Percentiles rank a stretch among this genome's conserved stretches.
Evolutionary conservation across 805 yeast species (phyloP).

Genomic region (Candida qinlingensis): DNA sequence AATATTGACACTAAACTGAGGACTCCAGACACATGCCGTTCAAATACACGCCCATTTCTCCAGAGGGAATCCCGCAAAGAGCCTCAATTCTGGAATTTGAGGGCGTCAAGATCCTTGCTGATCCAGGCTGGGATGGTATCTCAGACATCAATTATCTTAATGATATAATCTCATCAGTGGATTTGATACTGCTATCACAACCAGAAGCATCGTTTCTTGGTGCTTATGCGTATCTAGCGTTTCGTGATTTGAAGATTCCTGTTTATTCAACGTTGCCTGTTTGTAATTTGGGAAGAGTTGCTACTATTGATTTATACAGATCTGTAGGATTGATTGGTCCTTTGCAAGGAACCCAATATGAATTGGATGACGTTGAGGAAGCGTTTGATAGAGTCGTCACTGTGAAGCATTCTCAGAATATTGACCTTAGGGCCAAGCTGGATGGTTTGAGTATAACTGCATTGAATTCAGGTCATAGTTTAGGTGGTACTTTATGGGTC

Average conservation of each 20-base stretch:
- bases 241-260: slow-evolving; percentile 58
- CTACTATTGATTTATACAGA: slow-evolving; percentile 80
- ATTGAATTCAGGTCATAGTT: slow-evolving; percentile 83
- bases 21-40: slow-evolving; percentile 20
- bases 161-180: slow-evolving; percentile 42
- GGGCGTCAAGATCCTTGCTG: slow-evolving; percentile 53
- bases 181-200: slow-evolving; percentile 78
- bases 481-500: slow-evolving; percentile 93
- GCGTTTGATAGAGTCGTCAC: slow-evolving; percentile 67
- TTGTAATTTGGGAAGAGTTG: slow-evolving; percentile 74
- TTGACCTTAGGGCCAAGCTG: slow-evolving; percentile 51
- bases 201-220: slow-evolving; percentile 77
- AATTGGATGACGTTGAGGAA: slow-evolving; percentile 69
- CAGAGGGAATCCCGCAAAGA: slow-evolving; percentile 17
- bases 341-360: slow-evolving; percentile 47
- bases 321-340: slow-evolving; percentile 75
- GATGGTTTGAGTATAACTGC: slow-evolving; percentile 70
- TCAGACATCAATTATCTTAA: slow-evolving; percentile 38
- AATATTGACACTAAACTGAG: too few relatives aligned
- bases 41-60: slow-evolving; percentile 24
- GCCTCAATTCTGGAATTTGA: slow-evolving; percentile 57
- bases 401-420: slow-evolving; percentile 76
- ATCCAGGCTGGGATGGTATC: slow-evolving; percentile 70
- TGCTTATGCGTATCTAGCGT: slow-evolving; percentile 67
- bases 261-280: slow-evolving; percentile 90